Percentiles rank a stretch among this genome's conserved stretches.
phyloP scores from a whole-genome alignment of 352 stramenopile genomes.

The Phytopythium chamaehyphon region DNA sequence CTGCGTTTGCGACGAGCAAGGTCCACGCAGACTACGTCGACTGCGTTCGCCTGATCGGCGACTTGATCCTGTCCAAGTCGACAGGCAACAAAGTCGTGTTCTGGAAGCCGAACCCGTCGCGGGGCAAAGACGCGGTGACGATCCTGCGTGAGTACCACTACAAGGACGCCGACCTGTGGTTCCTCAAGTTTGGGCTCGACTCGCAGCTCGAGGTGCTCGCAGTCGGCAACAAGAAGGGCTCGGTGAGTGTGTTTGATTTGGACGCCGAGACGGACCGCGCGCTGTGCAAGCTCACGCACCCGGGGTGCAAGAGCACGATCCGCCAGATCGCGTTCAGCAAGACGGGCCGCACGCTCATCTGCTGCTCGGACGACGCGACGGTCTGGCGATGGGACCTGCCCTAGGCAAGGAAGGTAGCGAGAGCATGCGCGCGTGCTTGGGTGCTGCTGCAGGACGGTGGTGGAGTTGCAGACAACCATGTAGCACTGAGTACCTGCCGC shows the following conservation, averaged over 20 bases:
- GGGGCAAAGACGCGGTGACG: constrained; percentile 73
- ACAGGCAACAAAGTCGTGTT: constrained; percentile 89
- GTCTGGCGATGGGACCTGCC: constrained; percentile 75
- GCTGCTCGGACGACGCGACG: constrained; percentile 67
- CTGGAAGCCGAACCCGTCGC: constrained; percentile 88
- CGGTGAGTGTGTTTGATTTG: constrained; percentile 76
- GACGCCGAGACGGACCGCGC: constrained; percentile 67
- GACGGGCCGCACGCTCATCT: constrained; percentile 63
- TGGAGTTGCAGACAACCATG: no score
- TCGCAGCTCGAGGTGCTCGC: constrained; percentile 72
- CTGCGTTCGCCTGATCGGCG: constrained; percentile 78
- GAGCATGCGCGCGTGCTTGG: no score
- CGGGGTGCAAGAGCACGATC: constrained; percentile 73
- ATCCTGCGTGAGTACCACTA: constrained; percentile 81
- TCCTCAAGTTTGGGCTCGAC: constrained; percentile 83
- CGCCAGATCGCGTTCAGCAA: constrained; percentile 78
- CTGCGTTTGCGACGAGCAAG: constrained; percentile 89
- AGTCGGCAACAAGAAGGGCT: constrained; percentile 78
- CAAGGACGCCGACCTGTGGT: constrained; percentile 84
- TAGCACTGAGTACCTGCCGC: background rate
- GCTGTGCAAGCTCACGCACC: constrained; percentile 68
- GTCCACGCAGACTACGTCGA: constrained; percentile 91
- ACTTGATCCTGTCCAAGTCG: constrained; percentile 78
- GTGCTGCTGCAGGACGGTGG: no score
- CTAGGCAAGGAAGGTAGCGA: constrained; percentile 6